phyloP scores from a whole-genome alignment of 768 basidiomycete species.

The Inosperma sp. region DNA sequence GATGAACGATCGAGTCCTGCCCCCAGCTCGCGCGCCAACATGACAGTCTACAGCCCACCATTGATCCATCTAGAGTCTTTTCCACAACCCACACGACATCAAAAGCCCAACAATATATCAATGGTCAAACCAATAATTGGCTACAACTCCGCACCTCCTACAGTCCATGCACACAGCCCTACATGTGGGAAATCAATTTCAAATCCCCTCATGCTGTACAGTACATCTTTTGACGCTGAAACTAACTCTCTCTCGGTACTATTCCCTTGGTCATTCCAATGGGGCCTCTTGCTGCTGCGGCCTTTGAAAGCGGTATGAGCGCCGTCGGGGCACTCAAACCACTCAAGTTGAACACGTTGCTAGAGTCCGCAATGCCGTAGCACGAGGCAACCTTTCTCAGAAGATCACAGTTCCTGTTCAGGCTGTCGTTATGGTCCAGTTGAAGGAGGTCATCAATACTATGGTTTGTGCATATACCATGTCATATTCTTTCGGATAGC shows the following conservation, averaged over 20 bases:
- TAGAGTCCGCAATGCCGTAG: slow-evolving; percentile 76
- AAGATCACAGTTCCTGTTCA: slow-evolving; percentile 77
- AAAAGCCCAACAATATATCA: slow-evolving; percentile 10
- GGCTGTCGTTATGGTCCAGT: slow-evolving; percentile 72
- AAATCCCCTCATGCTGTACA: slow-evolving; percentile 36
- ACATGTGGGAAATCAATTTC: slow-evolving; percentile 51
- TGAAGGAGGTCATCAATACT: slow-evolving; percentile 72
- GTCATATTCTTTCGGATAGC: background rate
- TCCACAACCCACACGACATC: slow-evolving; percentile 25
- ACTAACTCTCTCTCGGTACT: slow-evolving; percentile 45
- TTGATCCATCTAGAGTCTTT: slow-evolving; percentile 34
- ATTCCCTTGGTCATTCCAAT: slow-evolving; percentile 49
- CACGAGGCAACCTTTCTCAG: slow-evolving; percentile 67
- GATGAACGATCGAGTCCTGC: background rate
- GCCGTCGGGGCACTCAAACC: slow-evolving; percentile 71
- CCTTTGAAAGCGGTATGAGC: slow-evolving; percentile 60
- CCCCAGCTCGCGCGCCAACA: slow-evolving; percentile 17
- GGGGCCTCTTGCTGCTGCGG: slow-evolving; percentile 56
- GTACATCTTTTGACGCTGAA: slow-evolving; percentile 29
- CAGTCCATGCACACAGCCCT: slow-evolving; percentile 45
- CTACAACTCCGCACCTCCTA: slow-evolving; percentile 41
- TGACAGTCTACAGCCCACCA: slow-evolving; percentile 37
- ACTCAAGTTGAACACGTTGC: slow-evolving; percentile 78
- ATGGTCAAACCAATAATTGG: slow-evolving; percentile 11
- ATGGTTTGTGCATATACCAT: slow-evolving; percentile 39